phyloP scores from a whole-genome alignment of 2,329 filamentous ascomycete species.

The Colletotrichum lentis region DNA sequence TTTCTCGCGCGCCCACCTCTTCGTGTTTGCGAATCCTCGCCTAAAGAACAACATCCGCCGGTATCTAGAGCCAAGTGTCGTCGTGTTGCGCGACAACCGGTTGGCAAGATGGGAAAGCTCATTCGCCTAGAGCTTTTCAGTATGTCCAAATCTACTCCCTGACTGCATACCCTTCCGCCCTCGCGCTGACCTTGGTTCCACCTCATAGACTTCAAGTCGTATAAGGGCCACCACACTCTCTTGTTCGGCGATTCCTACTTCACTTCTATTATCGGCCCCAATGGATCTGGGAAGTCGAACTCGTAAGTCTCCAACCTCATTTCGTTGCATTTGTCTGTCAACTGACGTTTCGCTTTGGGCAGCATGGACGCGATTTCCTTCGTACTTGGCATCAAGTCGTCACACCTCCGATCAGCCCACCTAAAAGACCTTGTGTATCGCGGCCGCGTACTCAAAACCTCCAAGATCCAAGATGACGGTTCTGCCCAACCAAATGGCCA shows the following conservation, averaged over 20 bases:
- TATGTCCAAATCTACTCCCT: conserved; percentile 55
- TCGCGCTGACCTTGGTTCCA: conserved; percentile 16
- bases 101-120: conserved; percentile 86
- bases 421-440: conserved; percentile 96
- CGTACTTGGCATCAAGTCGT: conserved; percentile 97
- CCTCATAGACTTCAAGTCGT: conserved; percentile 91
- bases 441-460: conserved; percentile 89
- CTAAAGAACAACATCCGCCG: neutral
- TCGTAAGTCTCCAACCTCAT: conserved; percentile 66
- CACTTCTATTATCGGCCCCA: conserved; percentile 98
- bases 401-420: conserved; percentile 93
- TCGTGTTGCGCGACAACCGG: conserved; percentile 30
- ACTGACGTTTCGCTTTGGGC: conserved; percentile 41
- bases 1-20: conserved; percentile 12
- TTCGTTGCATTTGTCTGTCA: neutral
- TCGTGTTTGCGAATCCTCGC: conserved; percentile 22
- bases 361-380: conserved; percentile 99
- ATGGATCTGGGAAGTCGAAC: conserved; percentile 99
- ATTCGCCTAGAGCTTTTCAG: conserved; percentile 94
- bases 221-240: conserved; percentile 94
- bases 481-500: conserved; percentile 73
- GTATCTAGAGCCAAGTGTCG: neutral
- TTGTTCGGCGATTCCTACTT: conserved; percentile 98
- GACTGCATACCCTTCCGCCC: neutral
- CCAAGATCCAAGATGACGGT: conserved; percentile 90